A percentile compares a stretch with the other conserved stretches of the same genome.
phyloP scores from a whole-genome alignment of 2,329 filamentous ascomycete genomes.

The Leptographium galeiforme region DNA sequence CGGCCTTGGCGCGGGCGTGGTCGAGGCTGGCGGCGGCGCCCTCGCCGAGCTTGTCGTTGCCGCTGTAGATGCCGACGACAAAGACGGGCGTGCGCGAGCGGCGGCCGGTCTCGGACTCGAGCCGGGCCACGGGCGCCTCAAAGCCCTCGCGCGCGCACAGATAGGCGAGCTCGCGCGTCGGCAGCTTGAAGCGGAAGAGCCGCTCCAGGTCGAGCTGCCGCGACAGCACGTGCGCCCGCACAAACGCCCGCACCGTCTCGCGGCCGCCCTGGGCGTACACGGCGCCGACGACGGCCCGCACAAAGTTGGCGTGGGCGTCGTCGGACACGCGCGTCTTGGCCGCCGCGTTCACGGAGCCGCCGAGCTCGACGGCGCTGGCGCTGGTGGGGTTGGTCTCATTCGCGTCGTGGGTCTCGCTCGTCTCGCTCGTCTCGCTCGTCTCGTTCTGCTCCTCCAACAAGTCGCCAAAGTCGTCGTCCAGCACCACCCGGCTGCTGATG shows the following conservation, averaged over 20 bases:
- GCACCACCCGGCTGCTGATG: constrained; percentile 62
- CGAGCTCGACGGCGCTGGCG: background rate
- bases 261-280: constrained; percentile 77
- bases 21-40: constrained; percentile 68
- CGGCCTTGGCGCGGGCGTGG: constrained; percentile 64
- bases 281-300: constrained; percentile 70
- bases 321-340: constrained; percentile 16
- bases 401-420: too few species aligned
- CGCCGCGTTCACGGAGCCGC: constrained; percentile 10
- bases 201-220: constrained; percentile 61
- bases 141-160: constrained; percentile 85
- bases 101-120: constrained; percentile 84
- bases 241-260: constrained; percentile 67
- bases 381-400: background rate
- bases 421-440: constrained; percentile 10
- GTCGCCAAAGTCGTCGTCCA: constrained; percentile 78
- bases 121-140: constrained; percentile 69
- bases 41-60: constrained; percentile 82
- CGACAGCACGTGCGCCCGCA: constrained; percentile 70
- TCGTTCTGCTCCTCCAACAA: constrained; percentile 16
- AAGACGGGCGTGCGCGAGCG: constrained; percentile 76
- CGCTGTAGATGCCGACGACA: constrained; percentile 87
- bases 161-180: constrained; percentile 68
- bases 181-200: constrained; percentile 74
- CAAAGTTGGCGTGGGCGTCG: constrained; percentile 48